phyloP scores from a whole-genome alignment of 2,329 filamentous ascomycete genomes.

The Fusarium fracticaudum region DNA sequence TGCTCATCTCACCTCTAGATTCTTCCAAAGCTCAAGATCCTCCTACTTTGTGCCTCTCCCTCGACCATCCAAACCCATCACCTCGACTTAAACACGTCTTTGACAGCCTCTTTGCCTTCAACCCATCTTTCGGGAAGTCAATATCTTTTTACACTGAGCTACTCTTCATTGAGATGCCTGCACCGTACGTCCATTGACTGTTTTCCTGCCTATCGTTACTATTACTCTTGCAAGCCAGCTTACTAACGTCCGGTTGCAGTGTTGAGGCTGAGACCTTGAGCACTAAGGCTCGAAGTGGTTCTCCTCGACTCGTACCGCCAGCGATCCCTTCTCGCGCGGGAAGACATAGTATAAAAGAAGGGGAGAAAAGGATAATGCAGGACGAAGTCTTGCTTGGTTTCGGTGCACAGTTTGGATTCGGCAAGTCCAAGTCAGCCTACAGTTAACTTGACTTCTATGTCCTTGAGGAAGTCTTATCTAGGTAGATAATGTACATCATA shows the following conservation, averaged over 20 bases:
- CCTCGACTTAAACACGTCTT: background rate
- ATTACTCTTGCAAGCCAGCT: too few species aligned
- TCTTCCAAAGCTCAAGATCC: background rate
- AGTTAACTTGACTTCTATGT: background rate
- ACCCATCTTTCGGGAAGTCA: background rate
- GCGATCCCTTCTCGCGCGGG: background rate
- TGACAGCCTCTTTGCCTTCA: too few species aligned
- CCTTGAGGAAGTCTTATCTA: too few species aligned
- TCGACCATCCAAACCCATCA: background rate
- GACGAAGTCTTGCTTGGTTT: background rate
- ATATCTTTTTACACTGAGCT: background rate
- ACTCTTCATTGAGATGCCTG: background rate
- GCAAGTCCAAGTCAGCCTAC: background rate
- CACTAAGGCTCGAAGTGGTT: background rate
- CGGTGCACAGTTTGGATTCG: background rate
- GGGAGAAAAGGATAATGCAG: background rate
- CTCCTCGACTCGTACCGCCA: background rate
- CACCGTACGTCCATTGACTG: background rate
- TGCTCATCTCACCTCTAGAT: background rate
- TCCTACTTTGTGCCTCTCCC: background rate
- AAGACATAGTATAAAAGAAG: background rate
- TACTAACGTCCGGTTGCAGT: background rate
- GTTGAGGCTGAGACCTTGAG: background rate
- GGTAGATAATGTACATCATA: too few species aligned
- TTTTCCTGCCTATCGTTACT: background rate